Evolutionary conservation across 2,329 filamentous ascomycete species (phyloP), one percentile per base, ranked within the genome.

Genomic region (Saccharata proteae): DNA sequence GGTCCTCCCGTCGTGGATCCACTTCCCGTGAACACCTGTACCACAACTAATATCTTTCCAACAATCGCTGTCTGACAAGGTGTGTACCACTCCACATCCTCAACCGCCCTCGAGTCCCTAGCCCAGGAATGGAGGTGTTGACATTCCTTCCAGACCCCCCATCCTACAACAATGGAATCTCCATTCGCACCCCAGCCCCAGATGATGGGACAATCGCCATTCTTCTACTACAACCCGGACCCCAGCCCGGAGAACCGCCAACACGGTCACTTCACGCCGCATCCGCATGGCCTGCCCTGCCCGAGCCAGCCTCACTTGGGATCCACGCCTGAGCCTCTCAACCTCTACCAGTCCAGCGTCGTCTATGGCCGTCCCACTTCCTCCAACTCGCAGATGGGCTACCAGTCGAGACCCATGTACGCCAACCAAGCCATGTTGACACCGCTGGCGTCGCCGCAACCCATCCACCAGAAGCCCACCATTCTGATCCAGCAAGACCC

Each of bases 161-260:
- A 35, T 40, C 40, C 47, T 38, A 36, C 38, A 38, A 37, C 60
- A 63, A 84, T 84, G 79, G 78, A 82, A 50, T 57, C 71, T 59
- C 48, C 73, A 69, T 68, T 68, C 47, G 52, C 59, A 40, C 59
- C 65, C 48, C 59, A 61, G 50, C 52, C 58, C 36, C 57, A 62
- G 57, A 56, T 69, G 48, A 73, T 81, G 67, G 74, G 69, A 39
- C 78, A 81, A 60, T 72, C 77, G 43, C 66, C 80, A 37, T 92
- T 85, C 67, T 86, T 81, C 70, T 90, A 86, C 68, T 93, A 88
- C 65, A 78, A 74, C 48, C 75, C 80, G 43, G 81, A 90, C 45
- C 69, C 77, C 41, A 76, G 73, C 55, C 65, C 74, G 40, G 79
- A 85, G 47, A 56, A 51, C 48, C 70, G 77, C 49, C 79, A 80